Percentiles rank a stretch among this genome's conserved stretches.
Evolutionary conservation across 306 rosid species (phyloP).

Genomic region (Vigna radiata): DNA sequence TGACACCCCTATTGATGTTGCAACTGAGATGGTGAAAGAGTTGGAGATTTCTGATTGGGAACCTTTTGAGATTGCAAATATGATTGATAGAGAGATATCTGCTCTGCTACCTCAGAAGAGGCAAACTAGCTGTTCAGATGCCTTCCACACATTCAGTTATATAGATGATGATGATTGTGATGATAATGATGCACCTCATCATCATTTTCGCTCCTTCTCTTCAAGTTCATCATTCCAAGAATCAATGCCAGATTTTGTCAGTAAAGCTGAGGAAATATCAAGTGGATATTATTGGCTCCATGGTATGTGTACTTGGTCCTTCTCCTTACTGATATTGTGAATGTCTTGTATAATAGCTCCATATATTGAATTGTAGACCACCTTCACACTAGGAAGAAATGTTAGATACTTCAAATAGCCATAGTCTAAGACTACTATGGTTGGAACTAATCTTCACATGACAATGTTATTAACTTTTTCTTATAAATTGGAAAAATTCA

Average conservation of each 20-base stretch:
- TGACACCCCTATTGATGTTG: slow-evolving; percentile 84
- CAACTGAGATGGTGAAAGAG: slow-evolving; percentile 92
- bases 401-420: neutral
- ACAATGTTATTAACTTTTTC: neutral
- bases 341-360: neutral
- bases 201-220: slow-evolving; percentile 58
- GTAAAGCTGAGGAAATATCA: slow-evolving; percentile 49
- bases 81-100: slow-evolving; percentile 87
- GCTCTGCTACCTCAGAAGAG: slow-evolving; percentile 68
- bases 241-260: slow-evolving; percentile 51
- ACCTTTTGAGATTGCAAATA: slow-evolving; percentile 84
- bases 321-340: neutral
- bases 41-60: slow-evolving; percentile 87
- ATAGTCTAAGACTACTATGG: neutral
- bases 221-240: slow-evolving; percentile 74
- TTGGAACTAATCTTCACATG: neutral
- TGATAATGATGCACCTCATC: slow-evolving; percentile 55
- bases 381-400: neutral
- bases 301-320: slow-evolving; percentile 55
- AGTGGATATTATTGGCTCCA: slow-evolving; percentile 59
- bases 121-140: slow-evolving; percentile 43
- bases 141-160: slow-evolving; percentile 53
- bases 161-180: slow-evolving; percentile 53
- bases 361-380: neutral
- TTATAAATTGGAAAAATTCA: neutral